These are phyloP conservation scores for Aspergillus indologenus DNA, from an alignment of 495 filamentous ascomycete species.

Conservation along the genomic window DNA sequence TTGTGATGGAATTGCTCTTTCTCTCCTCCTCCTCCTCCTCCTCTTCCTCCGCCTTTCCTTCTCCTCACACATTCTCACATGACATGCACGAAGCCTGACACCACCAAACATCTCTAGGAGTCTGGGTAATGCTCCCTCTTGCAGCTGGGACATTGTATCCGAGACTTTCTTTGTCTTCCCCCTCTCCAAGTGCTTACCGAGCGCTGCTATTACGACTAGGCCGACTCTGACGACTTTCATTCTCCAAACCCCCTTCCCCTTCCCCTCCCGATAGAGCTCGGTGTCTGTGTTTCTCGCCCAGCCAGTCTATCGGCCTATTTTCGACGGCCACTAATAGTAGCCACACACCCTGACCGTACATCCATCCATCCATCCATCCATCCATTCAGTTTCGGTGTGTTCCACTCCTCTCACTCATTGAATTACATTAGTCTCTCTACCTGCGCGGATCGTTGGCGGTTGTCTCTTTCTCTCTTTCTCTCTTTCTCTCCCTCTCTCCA, in stretches of 20 bases:
- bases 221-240: not conserved
- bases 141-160: not conserved
- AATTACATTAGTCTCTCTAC: slow-evolving; percentile 7
- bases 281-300: no score
- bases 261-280: no score
- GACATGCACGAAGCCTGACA: not conserved
- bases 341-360: not conserved
- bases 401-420: slow-evolving; percentile 12
- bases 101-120: not conserved
- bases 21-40: not conserved
- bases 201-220: not conserved
- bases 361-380: no score
- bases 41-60: not conserved
- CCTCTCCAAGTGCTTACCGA: not conserved
- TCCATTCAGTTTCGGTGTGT: slow-evolving; percentile 9
- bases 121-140: not conserved
- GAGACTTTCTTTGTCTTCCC: not conserved
- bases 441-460: slow-evolving; percentile 3
- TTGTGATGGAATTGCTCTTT: not conserved
- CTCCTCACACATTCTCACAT: not conserved
- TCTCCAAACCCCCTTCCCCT: not conserved
- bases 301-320: no score
- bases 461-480: no score
- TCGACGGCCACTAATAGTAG: no score
- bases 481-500: slow-evolving; percentile 1